These are phyloP conservation scores for Xylaria acuta DNA, from an alignment of 495 filamentous ascomycete species.

Conservation along the genomic window DNA sequence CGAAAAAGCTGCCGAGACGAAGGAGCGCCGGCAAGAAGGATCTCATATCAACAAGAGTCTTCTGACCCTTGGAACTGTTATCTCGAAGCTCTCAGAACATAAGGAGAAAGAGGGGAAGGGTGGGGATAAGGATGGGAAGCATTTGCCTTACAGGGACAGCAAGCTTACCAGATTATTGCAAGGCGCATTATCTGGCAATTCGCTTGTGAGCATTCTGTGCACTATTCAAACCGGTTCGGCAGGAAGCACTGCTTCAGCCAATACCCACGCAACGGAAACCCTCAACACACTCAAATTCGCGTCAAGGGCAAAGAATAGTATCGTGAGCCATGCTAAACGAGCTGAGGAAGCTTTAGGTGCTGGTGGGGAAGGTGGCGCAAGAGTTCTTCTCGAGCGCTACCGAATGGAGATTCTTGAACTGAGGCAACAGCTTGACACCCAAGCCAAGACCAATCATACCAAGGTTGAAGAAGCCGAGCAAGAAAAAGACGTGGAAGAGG, in stretches of 20 bases:
- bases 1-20: conserved; percentile 92
- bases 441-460: conserved; percentile 64
- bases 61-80: conserved; percentile 93
- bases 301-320: conserved; percentile 94
- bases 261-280: conserved; percentile 81
- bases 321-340: conserved; percentile 95
- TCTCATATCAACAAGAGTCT: conserved; percentile 98
- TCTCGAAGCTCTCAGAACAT: conserved; percentile 79
- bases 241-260: conserved; percentile 65
- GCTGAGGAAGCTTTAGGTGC: conserved; percentile 85
- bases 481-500: conserved; percentile 63
- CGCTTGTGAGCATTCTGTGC: conserved; percentile 94
- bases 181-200: conserved; percentile 90
- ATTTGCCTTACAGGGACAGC: conserved; percentile 95
- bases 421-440: conserved; percentile 78
- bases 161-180: conserved; percentile 94
- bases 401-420: conserved; percentile 91
- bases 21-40: conserved; percentile 92
- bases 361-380: conserved; percentile 79
- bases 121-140: conserved; percentile 80
- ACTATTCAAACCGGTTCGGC: conserved; percentile 82
- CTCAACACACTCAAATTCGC: conserved; percentile 97
- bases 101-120: conserved; percentile 79
- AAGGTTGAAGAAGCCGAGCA: conserved; percentile 72
- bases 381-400: conserved; percentile 90